Evolutionary conservation across 2,329 filamentous ascomycete species (phyloP).

Genomic region (Trichophyton simii): DNA sequence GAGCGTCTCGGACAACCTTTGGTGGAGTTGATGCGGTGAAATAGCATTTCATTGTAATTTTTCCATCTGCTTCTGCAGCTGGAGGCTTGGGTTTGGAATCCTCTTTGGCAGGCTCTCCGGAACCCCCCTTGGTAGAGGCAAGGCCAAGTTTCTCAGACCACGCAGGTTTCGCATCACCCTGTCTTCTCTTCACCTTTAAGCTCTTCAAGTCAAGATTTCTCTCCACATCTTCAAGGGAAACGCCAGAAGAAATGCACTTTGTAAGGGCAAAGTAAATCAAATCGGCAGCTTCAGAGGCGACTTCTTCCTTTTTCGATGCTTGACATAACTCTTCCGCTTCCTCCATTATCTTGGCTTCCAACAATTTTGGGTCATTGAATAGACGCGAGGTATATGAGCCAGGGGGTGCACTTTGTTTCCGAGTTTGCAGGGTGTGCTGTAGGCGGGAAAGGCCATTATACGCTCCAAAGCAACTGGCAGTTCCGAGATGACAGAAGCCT

Average conservation of each 20-base stretch:
- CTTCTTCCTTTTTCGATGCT: conserved; percentile 65
- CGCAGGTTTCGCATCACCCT: conserved; percentile 85
- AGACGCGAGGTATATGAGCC: conserved; percentile 90
- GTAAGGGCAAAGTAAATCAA: conserved; percentile 91
- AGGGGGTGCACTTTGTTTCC: conserved; percentile 68
- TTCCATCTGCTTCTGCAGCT: conserved; percentile 37
- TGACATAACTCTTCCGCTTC: conserved; percentile 92
- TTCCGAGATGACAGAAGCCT: conserved; percentile 87
- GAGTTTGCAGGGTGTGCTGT: conserved; percentile 71
- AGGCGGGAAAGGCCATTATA: conserved; percentile 69
- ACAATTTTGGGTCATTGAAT: conserved; percentile 80
- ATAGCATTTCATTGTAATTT: conserved; percentile 72
- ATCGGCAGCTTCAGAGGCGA: conserved; percentile 90
- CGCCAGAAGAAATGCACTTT: conserved; percentile 73
- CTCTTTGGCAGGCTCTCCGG: conserved; percentile 24
- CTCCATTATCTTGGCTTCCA: conserved; percentile 95
- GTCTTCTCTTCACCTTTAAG: conserved; percentile 84
- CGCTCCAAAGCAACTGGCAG: conserved; percentile 82
- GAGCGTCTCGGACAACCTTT: conserved; percentile 55
- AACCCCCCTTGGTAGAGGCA: conserved; percentile 11
- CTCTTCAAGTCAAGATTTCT: conserved; percentile 87
- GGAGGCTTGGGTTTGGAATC: conserved; percentile 34
- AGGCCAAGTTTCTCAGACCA: conserved; percentile 79
- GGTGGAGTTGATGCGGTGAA: conserved; percentile 53
- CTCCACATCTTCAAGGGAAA: conserved; percentile 79